phyloP scores from a whole-genome alignment of 805 yeast species.

The Yamadazyma akitaensis region DNA sequence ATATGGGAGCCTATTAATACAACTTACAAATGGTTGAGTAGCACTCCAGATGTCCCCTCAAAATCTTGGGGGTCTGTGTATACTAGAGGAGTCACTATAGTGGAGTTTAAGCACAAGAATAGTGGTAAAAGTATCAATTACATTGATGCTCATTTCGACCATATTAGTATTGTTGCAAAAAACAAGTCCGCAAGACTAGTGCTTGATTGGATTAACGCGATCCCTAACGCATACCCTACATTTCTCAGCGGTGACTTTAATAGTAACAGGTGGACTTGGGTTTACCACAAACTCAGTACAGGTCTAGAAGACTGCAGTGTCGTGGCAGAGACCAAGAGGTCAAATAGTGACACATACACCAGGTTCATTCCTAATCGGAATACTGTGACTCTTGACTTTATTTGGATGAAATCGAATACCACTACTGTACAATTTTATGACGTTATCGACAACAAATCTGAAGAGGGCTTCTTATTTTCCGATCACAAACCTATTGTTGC shows the following conservation, averaged over 20 bases:
- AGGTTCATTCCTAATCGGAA: slow-evolving; percentile 24
- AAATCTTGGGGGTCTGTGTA: slow-evolving; percentile 40
- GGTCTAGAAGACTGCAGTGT: slow-evolving; percentile 25
- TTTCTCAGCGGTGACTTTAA: slow-evolving; percentile 42
- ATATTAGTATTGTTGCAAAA: slow-evolving; percentile 43
- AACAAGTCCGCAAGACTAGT: slow-evolving; percentile 44
- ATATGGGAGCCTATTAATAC: slow-evolving; percentile 37
- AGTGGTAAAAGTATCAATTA: slow-evolving; percentile 45
- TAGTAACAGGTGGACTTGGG: slow-evolving; percentile 22
- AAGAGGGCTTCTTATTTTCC: slow-evolving; percentile 33
- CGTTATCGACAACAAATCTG: slow-evolving; percentile 30
- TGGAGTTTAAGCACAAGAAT: slow-evolving; percentile 34
- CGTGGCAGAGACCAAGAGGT: slow-evolving; percentile 20
- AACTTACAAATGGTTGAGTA: slow-evolving; percentile 50
- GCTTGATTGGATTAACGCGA: slow-evolving; percentile 33
- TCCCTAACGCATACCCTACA: slow-evolving; percentile 31
- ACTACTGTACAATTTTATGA: slow-evolving; percentile 24
- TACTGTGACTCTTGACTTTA: slow-evolving; percentile 29
- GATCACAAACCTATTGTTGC: slow-evolving; percentile 46
- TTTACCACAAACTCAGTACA: slow-evolving; percentile 30
- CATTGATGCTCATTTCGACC: slow-evolving; percentile 51
- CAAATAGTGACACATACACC: slow-evolving; percentile 34
- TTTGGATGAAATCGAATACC: slow-evolving; percentile 16
- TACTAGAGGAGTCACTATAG: slow-evolving; percentile 36
- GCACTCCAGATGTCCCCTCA: slow-evolving; percentile 51